Conservation (phyloP, 163 green algal species). For the Coccomyxa subellipsoidea region DNA sequence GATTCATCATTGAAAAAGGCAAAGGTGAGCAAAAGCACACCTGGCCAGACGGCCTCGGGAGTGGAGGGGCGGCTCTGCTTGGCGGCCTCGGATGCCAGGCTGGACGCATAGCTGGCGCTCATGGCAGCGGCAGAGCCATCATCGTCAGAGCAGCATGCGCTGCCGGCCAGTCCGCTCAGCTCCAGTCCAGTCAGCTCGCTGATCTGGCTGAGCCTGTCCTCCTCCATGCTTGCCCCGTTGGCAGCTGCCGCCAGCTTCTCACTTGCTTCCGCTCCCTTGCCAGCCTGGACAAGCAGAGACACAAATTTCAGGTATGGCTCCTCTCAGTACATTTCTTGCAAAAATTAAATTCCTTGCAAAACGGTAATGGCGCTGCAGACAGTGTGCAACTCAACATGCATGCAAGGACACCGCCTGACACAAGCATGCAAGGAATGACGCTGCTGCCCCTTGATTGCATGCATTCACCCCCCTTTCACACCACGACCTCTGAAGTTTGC, state of each 20-base stretch:
- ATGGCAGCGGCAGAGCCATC: not conserved
- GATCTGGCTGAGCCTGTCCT: not conserved
- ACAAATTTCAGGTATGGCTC: too few relatives aligned
- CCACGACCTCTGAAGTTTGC: too few relatives aligned
- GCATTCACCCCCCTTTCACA: too few relatives aligned
- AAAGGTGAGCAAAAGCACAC: not conserved
- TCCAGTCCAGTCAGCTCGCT: not conserved
- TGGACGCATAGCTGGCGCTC: not conserved
- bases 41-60: not conserved
- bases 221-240: not conserved
- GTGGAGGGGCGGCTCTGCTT: not conserved
- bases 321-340: not conserved
- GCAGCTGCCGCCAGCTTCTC: not conserved
- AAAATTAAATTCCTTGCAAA: not conserved
- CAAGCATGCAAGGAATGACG: too few relatives aligned
- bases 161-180: not conserved
- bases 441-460: too few relatives aligned
- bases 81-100: not conserved
- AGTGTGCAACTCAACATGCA: not conserved
- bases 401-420: too few relatives aligned
- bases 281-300: not conserved
- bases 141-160: not conserved
- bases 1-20: not conserved
- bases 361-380: not conserved
- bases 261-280: too few relatives aligned